These are phyloP conservation scores for Wickerhamiella dianesei DNA, from an alignment of 805 yeast genomes.

Conservation along the genomic window DNA sequence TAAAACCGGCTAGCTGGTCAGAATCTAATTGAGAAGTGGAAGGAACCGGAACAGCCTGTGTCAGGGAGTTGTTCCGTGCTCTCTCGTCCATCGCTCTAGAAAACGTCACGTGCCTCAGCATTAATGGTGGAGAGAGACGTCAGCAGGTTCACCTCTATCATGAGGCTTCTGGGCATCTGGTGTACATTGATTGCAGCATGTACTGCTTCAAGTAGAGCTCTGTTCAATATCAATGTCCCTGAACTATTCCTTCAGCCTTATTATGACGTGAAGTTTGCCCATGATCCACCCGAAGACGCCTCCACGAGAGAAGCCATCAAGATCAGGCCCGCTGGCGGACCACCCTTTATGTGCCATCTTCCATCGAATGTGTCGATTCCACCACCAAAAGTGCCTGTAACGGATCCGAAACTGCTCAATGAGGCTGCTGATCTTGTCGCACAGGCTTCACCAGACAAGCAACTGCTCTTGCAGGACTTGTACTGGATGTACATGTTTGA, in stretches of 20 bases:
- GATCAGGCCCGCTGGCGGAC: background rate
- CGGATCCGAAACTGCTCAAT: background rate
- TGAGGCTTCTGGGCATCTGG: background rate
- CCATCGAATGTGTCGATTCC: background rate
- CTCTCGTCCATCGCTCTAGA: too few species aligned
- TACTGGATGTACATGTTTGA: background rate
- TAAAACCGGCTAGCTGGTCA: too few species aligned
- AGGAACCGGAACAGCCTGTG: too few species aligned
- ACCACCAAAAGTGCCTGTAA: background rate
- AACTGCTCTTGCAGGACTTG: background rate
- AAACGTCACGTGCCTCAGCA: too few species aligned
- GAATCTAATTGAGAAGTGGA: too few species aligned
- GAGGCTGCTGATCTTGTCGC: background rate
- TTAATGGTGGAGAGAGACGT: too few species aligned
- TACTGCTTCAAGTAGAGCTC: background rate
- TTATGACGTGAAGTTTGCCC: slow-evolving; percentile 2
- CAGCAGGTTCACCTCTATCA: too few species aligned
- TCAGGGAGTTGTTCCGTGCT: too few species aligned
- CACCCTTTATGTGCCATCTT: background rate
- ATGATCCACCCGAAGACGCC: slow-evolving; percentile 1
- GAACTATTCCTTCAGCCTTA: slow-evolving; percentile 3
- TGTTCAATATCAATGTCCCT: background rate
- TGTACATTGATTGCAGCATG: background rate
- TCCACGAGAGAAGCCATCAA: background rate
- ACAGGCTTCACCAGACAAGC: background rate